Conservation (phyloP, 495 filamentous ascomycete species). For the Podospora australis region DNA sequence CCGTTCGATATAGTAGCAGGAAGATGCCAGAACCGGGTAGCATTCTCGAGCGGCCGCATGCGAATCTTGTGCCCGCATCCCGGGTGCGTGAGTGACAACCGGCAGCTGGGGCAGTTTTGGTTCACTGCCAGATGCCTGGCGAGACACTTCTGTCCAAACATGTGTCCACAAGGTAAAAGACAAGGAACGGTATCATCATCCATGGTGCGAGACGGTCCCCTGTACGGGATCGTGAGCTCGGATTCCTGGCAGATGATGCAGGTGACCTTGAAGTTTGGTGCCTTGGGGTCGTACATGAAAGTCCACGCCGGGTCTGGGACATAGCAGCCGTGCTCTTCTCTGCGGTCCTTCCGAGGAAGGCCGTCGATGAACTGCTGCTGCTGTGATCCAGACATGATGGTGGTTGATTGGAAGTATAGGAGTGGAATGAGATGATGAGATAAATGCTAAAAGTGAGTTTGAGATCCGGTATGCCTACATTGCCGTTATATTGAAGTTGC, state of each 20-base stretch:
- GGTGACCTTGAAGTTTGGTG: neutral
- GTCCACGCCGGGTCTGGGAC: conserved; percentile 8
- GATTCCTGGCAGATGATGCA: conserved; percentile 11
- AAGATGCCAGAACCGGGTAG: neutral
- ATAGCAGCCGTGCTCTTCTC: neutral
- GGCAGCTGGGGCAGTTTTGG: conserved; percentile 14
- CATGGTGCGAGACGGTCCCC: too few relatives aligned
- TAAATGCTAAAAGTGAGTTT: too few relatives aligned
- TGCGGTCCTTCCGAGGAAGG: too few relatives aligned
- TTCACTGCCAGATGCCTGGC: neutral
- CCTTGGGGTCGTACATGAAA: conserved; percentile 1
- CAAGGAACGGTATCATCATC: neutral
- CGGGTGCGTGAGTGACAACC: conserved; percentile 2
- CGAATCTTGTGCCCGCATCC: conserved; percentile 6
- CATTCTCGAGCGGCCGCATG: neutral
- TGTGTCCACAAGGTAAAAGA: conserved; percentile 18
- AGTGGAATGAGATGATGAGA: too few relatives aligned
- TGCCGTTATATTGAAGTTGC: too few relatives aligned
- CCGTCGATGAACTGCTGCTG: too few relatives aligned
- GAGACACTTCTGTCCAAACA: conserved; percentile 11
- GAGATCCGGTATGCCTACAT: too few relatives aligned
- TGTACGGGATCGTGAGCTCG: neutral
- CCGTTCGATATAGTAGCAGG: conserved; percentile 5
- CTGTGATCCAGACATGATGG: conserved; percentile 2
- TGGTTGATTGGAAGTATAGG: too few relatives aligned